Base-by-base conservation (phyloP, 768 basidiomycete species). In the Amyloporia xantha region DNA sequence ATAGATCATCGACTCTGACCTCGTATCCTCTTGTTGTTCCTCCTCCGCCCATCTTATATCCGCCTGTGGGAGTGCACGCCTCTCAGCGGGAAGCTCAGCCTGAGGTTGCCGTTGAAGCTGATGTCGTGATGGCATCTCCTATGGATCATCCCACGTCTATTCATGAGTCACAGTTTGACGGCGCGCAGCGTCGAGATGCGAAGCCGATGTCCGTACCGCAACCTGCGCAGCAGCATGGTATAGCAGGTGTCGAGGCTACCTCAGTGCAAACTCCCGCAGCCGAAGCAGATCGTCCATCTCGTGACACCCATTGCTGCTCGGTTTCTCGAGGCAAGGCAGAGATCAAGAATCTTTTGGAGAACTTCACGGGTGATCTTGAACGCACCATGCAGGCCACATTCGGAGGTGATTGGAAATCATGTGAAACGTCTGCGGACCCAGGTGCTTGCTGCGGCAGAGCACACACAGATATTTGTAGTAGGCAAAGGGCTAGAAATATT, bases 291-390 rank as follows among this genome's bases (percentile, higher is more conserved):
- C 15, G 9, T 7, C 30, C 7, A 33, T 7, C 9, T 33, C 30
- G 15, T 33, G 10, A 12, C 5, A 17, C 9, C 4, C 30, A 33
- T 12, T 56, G 58, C 42, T 59, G 58, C 39, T 54, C 55, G 4
- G 37, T 59, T 4, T 26, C 43, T 2, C 44, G 51, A 27, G 49
- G 41, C 27, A 60, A 60, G 41, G 52, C 46, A 0, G 59, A 60
- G 21, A 48, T 60, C 33, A 47, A 55, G 38, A 45, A 26, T 21
- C 49, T 57, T 11, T 48, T 54, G 41, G 48, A 48, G 3, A 41
- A 48, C 19, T 58, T 61, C 53, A 49, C 52, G 26, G 39, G 25
- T 12, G 53, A 61, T 25, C 50, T 58, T 39, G 57, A 58, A 27
- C 17, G 45, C 15, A 53, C 47, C 17, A 55, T 59, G 54, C 44